These are phyloP conservation scores for Raphanus hybrid DNA, from an alignment of 441 rosid genomes.

Conservation along the genomic window DNA sequence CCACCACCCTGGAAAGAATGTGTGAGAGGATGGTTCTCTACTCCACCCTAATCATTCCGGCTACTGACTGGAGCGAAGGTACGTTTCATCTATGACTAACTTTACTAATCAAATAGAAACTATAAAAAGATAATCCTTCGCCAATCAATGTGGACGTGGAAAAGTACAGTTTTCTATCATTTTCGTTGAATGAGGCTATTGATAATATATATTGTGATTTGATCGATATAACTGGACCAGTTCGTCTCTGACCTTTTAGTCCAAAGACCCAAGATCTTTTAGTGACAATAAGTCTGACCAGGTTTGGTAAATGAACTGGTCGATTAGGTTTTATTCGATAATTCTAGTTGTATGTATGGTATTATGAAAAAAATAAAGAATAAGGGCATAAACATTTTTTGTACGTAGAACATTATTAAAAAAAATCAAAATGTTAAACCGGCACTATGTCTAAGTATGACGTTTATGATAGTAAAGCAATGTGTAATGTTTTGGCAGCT, in stretches of 20 bases:
- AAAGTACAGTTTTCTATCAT: neutral
- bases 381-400: neutral
- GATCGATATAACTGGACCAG: neutral
- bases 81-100: slow-evolving; percentile 8
- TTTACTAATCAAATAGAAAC: neutral
- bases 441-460: neutral
- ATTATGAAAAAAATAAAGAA: neutral
- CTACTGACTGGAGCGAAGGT: slow-evolving; percentile 53
- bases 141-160: neutral
- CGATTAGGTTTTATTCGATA: neutral
- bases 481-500: slow-evolving; percentile 27
- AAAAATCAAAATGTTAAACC: neutral
- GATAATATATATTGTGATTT: neutral
- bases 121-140: neutral
- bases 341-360: neutral
- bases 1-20: slow-evolving; percentile 57
- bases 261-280: neutral
- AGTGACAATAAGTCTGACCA: neutral
- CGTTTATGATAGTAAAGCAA: slow-evolving; percentile 4
- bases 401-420: neutral
- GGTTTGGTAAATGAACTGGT: neutral
- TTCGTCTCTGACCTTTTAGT: neutral
- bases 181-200: neutral
- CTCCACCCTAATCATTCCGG: slow-evolving; percentile 4
- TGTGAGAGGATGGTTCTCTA: slow-evolving; percentile 58